Conservation (phyloP, 2,329 filamentous ascomycete species). For the Grosmannia huntii region DNA sequence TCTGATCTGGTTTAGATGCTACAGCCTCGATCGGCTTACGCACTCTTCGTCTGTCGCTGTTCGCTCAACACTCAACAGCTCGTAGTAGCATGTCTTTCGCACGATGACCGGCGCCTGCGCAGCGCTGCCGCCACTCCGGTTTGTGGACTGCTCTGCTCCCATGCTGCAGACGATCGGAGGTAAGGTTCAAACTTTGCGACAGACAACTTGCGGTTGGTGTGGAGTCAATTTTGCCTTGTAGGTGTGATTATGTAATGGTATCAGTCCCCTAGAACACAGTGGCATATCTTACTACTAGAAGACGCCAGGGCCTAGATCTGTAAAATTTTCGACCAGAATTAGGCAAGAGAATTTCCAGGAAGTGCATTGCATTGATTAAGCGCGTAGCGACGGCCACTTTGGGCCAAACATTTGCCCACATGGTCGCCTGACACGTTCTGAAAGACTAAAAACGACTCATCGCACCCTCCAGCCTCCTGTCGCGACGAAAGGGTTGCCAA, state of each 20-base stretch:
- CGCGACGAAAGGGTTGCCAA: background rate
- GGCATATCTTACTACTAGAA: background rate
- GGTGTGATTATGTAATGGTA: background rate
- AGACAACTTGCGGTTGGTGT: background rate
- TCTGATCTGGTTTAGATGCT: background rate
- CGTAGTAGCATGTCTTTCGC: slow-evolving; percentile 70
- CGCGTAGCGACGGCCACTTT: slow-evolving; percentile 1
- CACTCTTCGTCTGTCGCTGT: slow-evolving; percentile 72
- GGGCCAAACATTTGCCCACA: slow-evolving; percentile 1
- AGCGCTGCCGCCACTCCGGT: slow-evolving; percentile 16
- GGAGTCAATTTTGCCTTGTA: background rate
- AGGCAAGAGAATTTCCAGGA: background rate
- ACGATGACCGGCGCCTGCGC: slow-evolving; percentile 13
- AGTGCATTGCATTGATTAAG: background rate
- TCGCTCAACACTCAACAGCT: slow-evolving; percentile 62
- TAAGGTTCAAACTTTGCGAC: background rate
- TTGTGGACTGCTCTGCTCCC: slow-evolving; percentile 44
- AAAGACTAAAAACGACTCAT: background rate
- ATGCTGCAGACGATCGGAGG: slow-evolving; percentile 19
- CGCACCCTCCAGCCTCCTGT: background rate
- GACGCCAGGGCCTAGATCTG: background rate
- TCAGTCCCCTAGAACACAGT: background rate
- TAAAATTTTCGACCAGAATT: background rate
- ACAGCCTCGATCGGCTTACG: slow-evolving; percentile 3
- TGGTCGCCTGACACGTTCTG: background rate